These are phyloP conservation scores for Gentiana macrophylla DNA, from an alignment of 257 asterid genomes.

Conservation along the genomic window DNA sequence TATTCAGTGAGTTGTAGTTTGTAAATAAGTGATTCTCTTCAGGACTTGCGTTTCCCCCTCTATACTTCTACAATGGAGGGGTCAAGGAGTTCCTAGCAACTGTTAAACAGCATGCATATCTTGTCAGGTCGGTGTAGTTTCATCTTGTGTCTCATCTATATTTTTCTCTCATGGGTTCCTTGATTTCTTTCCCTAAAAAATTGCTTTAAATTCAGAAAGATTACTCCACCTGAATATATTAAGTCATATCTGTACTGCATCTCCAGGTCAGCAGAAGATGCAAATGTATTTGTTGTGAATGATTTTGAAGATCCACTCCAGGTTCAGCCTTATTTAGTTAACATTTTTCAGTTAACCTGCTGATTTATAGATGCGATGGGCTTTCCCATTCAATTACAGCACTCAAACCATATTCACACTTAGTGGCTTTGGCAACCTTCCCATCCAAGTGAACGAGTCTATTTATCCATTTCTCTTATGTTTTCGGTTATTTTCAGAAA, in stretches of 20 bases:
- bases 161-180: background rate
- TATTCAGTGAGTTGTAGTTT: background rate
- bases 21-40: slow-evolving; percentile 9
- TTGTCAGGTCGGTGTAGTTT: slow-evolving; percentile 57
- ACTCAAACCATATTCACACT: too few species aligned
- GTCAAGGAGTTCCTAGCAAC: slow-evolving; percentile 84
- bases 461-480: slow-evolving; percentile 2
- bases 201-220: too few species aligned
- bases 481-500: slow-evolving; percentile 29
- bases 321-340: slow-evolving; percentile 33
- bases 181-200: too few species aligned
- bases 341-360: too few species aligned
- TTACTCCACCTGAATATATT: too few species aligned
- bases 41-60: slow-evolving; percentile 95
- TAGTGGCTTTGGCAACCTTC: background rate
- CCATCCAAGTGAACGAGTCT: background rate
- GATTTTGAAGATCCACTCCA: slow-evolving; percentile 91
- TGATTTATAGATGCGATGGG: too few species aligned
- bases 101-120: slow-evolving; percentile 64
- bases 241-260: background rate
- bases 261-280: slow-evolving; percentile 91
- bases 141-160: slow-evolving; percentile 9
- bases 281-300: slow-evolving; percentile 88
- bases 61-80: slow-evolving; percentile 95
- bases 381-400: too few species aligned